A percentile compares a stretch with the other conserved stretches of the same genome.
These are phyloP conservation scores for Clonostachys rhizophaga DNA, from an alignment of 2,329 filamentous ascomycete genomes.

Conservation along the genomic window DNA sequence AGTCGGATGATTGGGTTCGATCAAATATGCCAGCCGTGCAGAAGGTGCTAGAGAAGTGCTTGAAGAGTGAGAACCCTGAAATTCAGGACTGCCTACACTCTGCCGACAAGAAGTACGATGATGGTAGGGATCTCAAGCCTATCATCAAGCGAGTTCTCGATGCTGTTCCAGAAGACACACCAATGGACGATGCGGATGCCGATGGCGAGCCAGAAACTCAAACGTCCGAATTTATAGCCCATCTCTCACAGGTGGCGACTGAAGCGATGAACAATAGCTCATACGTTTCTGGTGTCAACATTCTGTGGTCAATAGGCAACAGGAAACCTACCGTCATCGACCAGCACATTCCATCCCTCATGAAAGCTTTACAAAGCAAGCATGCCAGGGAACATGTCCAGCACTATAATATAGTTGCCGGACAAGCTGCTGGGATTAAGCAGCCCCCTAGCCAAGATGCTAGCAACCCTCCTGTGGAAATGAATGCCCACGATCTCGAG, in stretches of 20 bases:
- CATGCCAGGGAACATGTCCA: conserved; percentile 90
- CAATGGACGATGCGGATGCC: conserved; percentile 72
- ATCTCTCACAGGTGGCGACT: conserved; percentile 79
- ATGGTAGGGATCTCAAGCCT: conserved; percentile 67
- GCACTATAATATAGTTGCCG: conserved; percentile 58
- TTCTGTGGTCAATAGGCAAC: conserved; percentile 85
- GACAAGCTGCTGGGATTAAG: conserved; percentile 37
- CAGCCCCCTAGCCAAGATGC: conserved; percentile 44
- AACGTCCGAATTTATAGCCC: conserved; percentile 81
- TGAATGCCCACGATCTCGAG: conserved; percentile 75
- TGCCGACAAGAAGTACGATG: conserved; percentile 63
- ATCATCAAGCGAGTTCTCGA: conserved; percentile 80
- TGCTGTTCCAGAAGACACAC: conserved; percentile 72
- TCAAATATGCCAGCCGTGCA: conserved; percentile 74
- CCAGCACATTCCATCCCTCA: conserved; percentile 78
- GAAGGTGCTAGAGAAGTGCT: conserved; percentile 82
- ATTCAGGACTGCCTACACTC: conserved; percentile 89
- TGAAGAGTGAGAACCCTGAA: conserved; percentile 85
- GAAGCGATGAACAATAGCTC: conserved; percentile 79
- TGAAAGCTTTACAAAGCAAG: conserved; percentile 91
- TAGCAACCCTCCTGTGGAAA: conserved; percentile 43
- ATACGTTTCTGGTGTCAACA: conserved; percentile 85
- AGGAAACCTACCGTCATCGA: conserved; percentile 85
- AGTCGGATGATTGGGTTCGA: conserved; percentile 86
- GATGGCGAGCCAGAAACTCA: conserved; percentile 79